Conservation (phyloP, 768 basidiomycete species). For the Termitomyces sp. region DNA sequence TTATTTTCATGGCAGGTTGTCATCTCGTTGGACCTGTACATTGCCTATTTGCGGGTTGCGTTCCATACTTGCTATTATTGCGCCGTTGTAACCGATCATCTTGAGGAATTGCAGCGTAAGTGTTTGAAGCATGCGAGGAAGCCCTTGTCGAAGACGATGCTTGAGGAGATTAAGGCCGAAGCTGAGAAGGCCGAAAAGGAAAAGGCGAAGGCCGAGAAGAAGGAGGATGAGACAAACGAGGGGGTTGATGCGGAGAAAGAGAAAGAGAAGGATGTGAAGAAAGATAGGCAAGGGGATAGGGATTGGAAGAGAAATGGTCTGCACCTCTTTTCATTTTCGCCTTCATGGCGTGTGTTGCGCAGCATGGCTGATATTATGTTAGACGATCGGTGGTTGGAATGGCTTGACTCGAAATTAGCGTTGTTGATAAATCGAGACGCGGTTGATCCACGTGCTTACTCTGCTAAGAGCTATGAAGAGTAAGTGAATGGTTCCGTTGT, state of each 20-base stretch:
- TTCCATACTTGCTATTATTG: constrained; percentile 99
- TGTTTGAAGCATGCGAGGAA: constrained; percentile 91
- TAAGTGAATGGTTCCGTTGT: constrained; percentile 32
- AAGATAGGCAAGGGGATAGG: constrained; percentile 29
- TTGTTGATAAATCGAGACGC: constrained; percentile 75
- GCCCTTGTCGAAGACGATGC: constrained; percentile 58
- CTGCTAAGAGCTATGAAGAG: constrained; percentile 90
- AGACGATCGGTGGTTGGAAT: constrained; percentile 91
- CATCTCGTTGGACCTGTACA: constrained; percentile 86
- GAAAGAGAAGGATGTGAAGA: constrained; percentile 27
- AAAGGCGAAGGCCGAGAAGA: constrained; percentile 42
- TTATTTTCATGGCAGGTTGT: constrained; percentile 49
- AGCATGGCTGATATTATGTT: constrained; percentile 10
- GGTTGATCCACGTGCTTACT: constrained; percentile 85
- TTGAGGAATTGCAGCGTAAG: constrained; percentile 94
- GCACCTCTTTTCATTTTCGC: constrained; percentile 20
- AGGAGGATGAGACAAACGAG: constrained; percentile 35
- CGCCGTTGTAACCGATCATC: constrained; percentile 85
- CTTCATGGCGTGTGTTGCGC: background rate
- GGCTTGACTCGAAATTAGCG: constrained; percentile 83
- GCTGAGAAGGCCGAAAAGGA: constrained; percentile 49
- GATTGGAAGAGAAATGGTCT: constrained; percentile 66
- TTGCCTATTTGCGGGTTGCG: constrained; percentile 90
- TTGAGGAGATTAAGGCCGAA: constrained; percentile 63
- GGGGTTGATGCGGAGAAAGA: constrained; percentile 33